Base-by-base conservation (phyloP, 306 rosid species). In the Inga oerstediana region DNA sequence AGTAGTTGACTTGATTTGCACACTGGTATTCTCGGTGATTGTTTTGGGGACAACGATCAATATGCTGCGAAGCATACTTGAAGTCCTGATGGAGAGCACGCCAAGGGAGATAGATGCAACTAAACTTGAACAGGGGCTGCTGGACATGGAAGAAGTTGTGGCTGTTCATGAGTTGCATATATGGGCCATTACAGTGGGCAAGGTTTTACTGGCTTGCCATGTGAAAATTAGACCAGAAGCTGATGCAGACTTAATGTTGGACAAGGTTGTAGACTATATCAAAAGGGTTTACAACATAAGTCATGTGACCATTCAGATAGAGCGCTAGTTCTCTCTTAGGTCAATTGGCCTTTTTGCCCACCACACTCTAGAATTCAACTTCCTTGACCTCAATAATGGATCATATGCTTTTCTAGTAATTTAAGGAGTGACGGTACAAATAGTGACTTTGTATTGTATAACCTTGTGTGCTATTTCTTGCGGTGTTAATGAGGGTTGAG, bases 181-280 rank as follows among this genome's bases (percentile, higher is more conserved):
- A 74, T 91, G 97, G 94, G 93, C 97, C 72, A 93, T 93, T 22
- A 93, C 97, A 7, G 93, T 93, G 14, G 94, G 97, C 30, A 93
- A 93, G 82, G 76, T 91, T 83, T 83, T 93, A 8, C 82, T 93
- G 32, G 97, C 97, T 46, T 93, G 94, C 83, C 97, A 93, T 89
- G 94, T 93, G 70, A 93, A 93, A 83, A 76, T 89, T 78, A 88
- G 77, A 68, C 94, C 94, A n/a, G 93, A 91, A n/a, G 97, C 97
- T 9, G 84, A 93, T 76, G 94, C 94, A 64, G 94, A 93, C 74
- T 1, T 87, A 81, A 91, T 93, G 72, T 85, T 93, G 89, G 90
- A 89, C 87, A 88, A 91, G 65, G 94, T 91, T 72, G 34, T 91
- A 46, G 81, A 87, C 62, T 93, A 93, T 76, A 91, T 93, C 85